Base-by-base conservation (phyloP, 2,329 filamentous ascomycete species). In the Diatrype stigma region DNA sequence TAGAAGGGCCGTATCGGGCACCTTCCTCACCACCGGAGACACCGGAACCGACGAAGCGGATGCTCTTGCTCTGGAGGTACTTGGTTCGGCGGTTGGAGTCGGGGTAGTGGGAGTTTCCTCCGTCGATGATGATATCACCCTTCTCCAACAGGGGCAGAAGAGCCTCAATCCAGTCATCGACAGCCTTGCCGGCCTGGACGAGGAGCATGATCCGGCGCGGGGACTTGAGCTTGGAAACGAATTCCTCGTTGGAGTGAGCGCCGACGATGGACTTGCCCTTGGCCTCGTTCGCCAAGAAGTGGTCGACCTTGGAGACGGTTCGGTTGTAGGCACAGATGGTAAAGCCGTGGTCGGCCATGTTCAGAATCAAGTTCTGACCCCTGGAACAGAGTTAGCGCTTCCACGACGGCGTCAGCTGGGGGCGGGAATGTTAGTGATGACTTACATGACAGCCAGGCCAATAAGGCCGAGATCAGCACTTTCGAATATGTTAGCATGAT, bases 11-110 rank as follows among this genome's bases (percentile, higher is more conserved):
- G 70, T 95, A 96, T 66, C 94, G 89, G 70, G 94, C 94, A 85
- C 94, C 94, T 82, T 99, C 94, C 81, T 99, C 94, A 80, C 94
- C 94, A 79, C 94, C 94, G 62, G 94, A 99, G 62, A 99, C 94
- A 86, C 94, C 94, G 67, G 87, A 88, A 69, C 94, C 94, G 72
- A 99, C 92, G 72, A 96, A 99, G 69, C 88, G 86, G 74, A 99
- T 89, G 66, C 90, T 89, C 86, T 97, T 97, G 67, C 71, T 65
- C 47, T 78, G 75, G 57, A 97, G 85, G 80, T 96, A 96, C 76
- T 89, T 80, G 73, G 90, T 92, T 70, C 94, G 90, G 76, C 94
- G 91, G 86, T 96, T 97, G 78, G 90, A 93, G 79, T 97, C 94
- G 70, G 94, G 94, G 85, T 89, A 99, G 81, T 97, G 94, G 61